phyloP scores from a whole-genome alignment of 768 basidiomycete species.

The Calocera cornea region DNA sequence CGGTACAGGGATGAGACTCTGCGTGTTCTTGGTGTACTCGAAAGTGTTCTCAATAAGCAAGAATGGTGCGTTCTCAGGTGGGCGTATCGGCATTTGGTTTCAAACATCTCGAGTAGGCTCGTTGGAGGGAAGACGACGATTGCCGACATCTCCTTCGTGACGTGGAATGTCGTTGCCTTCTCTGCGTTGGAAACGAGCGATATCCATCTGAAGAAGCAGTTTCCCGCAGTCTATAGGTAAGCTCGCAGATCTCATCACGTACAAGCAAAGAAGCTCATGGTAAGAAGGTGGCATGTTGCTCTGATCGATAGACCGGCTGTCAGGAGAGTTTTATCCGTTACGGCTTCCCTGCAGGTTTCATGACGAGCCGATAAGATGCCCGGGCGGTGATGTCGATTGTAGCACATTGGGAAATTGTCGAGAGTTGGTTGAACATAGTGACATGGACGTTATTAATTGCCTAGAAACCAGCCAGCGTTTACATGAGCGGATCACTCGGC shows the following conservation, averaged over 20 bases:
- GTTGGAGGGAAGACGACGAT: slow-evolving; percentile 14
- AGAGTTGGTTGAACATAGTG: too few species aligned
- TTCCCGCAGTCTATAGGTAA: neutral
- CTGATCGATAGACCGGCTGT: neutral
- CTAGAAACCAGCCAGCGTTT: too few species aligned
- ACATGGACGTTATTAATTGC: too few species aligned
- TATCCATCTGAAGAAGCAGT: neutral
- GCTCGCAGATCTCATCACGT: neutral
- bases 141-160: slow-evolving; percentile 16
- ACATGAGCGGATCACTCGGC: too few species aligned
- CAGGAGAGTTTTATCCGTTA: neutral
- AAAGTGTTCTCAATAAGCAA: slow-evolving; percentile 21
- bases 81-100: neutral
- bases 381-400: too few species aligned
- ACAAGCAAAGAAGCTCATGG: neutral
- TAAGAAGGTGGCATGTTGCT: neutral
- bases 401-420: too few species aligned
- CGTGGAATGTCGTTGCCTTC: neutral
- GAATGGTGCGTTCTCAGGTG: slow-evolving; percentile 16
- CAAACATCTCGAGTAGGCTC: neutral
- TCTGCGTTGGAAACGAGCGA: neutral
- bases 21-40: slow-evolving; percentile 21
- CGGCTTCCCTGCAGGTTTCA: neutral
- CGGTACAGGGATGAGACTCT: slow-evolving; percentile 22
- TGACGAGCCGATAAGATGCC: neutral